Percentiles rank a stretch among this genome's conserved stretches.
phyloP scores from a whole-genome alignment of 2,329 filamentous ascomycete species.

The Tolypocladium nubicola region DNA sequence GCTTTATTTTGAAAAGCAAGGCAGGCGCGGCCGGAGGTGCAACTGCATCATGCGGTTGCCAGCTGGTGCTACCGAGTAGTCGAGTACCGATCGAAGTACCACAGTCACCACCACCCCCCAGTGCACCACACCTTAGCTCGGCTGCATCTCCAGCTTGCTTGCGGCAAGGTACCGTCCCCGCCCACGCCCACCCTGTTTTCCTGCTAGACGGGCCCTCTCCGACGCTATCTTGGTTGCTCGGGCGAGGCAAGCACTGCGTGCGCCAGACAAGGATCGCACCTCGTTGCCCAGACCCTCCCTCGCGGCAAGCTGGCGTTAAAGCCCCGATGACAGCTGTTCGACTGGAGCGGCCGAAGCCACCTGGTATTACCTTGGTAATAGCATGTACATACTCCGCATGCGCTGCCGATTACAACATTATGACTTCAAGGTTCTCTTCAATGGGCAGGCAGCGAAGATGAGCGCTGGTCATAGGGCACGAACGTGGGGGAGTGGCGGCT shows the following conservation, averaged over 20 bases:
- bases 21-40: constrained; percentile 1
- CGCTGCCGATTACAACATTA: not conserved
- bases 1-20: constrained; percentile 3
- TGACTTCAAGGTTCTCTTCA: not conserved
- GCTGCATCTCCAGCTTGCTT: not conserved
- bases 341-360: not conserved
- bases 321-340: not conserved
- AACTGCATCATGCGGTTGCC: constrained; percentile 1
- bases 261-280: not conserved
- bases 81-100: no score
- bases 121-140: not conserved
- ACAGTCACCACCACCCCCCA: not conserved
- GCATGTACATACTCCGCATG: no score
- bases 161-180: not conserved
- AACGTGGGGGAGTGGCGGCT: not conserved
- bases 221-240: not conserved
- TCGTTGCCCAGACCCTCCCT: not conserved
- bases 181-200: not conserved
- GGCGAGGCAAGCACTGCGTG: not conserved
- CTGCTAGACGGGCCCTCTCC: not conserved
- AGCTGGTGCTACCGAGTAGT: not conserved
- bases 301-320: not conserved
- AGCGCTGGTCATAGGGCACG: not conserved
- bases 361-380: not conserved
- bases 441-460: not conserved